phyloP scores from a whole-genome alignment of 257 asterid genomes.

The Forsythia viridissima region DNA sequence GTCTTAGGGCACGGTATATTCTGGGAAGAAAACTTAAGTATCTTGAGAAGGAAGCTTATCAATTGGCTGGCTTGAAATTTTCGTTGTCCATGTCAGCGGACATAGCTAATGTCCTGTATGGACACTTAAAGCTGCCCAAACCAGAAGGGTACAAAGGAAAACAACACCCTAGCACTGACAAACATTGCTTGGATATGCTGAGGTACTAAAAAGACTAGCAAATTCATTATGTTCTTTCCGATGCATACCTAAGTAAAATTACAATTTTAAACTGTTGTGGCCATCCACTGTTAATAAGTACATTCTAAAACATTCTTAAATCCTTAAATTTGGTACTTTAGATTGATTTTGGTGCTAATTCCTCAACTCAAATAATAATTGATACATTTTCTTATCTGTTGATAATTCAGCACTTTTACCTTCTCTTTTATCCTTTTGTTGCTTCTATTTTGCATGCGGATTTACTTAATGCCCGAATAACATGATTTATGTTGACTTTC shows the following conservation, averaged over 20 bases:
- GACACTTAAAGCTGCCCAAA: slow-evolving; percentile 87
- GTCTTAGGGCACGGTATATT: slow-evolving; percentile 73
- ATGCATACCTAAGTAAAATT: slow-evolving; percentile 5
- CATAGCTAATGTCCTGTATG: slow-evolving; percentile 84
- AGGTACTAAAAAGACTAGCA: slow-evolving; percentile 51
- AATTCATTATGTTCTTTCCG: not conserved
- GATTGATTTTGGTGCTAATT: not conserved
- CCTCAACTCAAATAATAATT: not conserved
- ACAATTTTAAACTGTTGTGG: slow-evolving; percentile 11
- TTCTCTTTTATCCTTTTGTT: not conserved
- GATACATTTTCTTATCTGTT: not conserved
- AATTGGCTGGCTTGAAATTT: slow-evolving; percentile 83
- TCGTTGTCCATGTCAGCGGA: slow-evolving; percentile 90
- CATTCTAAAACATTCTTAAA: not conserved
- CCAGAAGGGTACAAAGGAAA: slow-evolving; percentile 79
- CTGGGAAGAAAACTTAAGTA: slow-evolving; percentile 74
- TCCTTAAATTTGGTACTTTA: not conserved
- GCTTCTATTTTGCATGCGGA: not conserved
- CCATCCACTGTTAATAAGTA: not conserved
- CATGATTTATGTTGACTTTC: not conserved
- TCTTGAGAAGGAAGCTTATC: slow-evolving; percentile 84
- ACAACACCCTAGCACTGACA: slow-evolving; percentile 92
- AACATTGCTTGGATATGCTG: slow-evolving; percentile 79
- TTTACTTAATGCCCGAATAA: not conserved
- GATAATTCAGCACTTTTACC: not conserved